These are phyloP conservation scores for Talaromyces sp. DNA, from an alignment of 2,329 filamentous ascomycete genomes.

Conservation along the genomic window DNA sequence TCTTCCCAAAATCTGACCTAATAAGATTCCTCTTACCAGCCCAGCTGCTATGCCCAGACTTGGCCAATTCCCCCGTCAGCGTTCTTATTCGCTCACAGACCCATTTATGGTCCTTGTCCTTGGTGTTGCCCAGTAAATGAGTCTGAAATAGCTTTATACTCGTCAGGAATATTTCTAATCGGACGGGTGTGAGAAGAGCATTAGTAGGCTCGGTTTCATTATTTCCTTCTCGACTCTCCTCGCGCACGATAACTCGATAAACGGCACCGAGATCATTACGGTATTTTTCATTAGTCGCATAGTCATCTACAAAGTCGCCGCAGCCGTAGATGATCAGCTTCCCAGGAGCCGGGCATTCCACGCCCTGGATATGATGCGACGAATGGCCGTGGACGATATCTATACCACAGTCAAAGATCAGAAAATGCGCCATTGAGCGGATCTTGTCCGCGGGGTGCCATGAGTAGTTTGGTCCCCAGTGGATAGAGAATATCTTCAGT, in stretches of 20 bases:
- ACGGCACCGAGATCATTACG: constrained; percentile 38
- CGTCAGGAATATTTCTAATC: constrained; percentile 34
- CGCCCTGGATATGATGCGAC: constrained; percentile 39
- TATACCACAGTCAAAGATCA: constrained; percentile 38
- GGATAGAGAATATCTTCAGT: constrained; percentile 36
- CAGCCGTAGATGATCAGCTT: constrained; percentile 38
- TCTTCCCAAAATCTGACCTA: constrained; percentile 17
- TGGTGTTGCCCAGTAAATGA: constrained; percentile 19
- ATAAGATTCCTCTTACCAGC: constrained; percentile 14
- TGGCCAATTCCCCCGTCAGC: constrained; percentile 24
- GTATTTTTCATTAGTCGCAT: constrained; percentile 28
- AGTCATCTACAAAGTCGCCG: constrained; percentile 42
- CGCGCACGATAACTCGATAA: constrained; percentile 31
- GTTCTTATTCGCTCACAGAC: constrained; percentile 22
- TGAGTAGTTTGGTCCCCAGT: constrained; percentile 39
- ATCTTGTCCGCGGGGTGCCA: constrained; percentile 32
- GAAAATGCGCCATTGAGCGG: constrained; percentile 31
- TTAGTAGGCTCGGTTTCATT: background rate
- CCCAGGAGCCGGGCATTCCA: constrained; percentile 30
- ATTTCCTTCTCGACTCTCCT: constrained; percentile 4
- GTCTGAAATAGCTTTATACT: constrained; percentile 30
- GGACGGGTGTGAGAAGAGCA: constrained; percentile 17
- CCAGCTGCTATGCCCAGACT: constrained; percentile 13
- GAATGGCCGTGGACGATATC: constrained; percentile 41
- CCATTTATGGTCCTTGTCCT: constrained; percentile 30